A percentile compares a stretch with the other conserved stretches of the same genome.
These are phyloP conservation scores for Fennellomyces sp. DNA, from an alignment of 371 early-diverging fungal species.

Conservation along the genomic window DNA sequence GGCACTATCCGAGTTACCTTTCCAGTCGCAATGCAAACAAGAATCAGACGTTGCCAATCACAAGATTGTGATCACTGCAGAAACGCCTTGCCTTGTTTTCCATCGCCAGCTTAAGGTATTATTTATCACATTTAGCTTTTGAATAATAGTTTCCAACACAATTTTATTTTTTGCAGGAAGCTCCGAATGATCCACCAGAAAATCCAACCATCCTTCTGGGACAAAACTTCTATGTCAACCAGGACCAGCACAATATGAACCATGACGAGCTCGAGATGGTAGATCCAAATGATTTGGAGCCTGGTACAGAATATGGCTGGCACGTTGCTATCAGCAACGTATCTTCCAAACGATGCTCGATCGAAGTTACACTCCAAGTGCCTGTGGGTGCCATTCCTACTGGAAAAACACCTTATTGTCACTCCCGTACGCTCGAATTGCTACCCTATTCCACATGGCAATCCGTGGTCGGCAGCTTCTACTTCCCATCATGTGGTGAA, in stretches of 20 bases:
- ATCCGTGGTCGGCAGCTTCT: constrained; percentile 44
- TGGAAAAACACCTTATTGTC: constrained; percentile 27
- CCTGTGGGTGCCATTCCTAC: constrained; percentile 47
- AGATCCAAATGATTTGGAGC: constrained; percentile 18
- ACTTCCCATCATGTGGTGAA: constrained; percentile 54
- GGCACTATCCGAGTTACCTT: constrained; percentile 48
- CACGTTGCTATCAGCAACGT: constrained; percentile 45
- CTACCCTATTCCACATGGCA: constrained; percentile 49
- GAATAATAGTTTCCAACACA: background rate
- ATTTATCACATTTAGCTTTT: background rate
- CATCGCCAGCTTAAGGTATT: constrained; percentile 39
- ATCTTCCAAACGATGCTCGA: constrained; percentile 22
- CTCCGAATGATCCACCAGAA: background rate
- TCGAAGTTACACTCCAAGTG: constrained; percentile 42
- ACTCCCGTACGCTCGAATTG: constrained; percentile 33
- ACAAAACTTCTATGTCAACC: constrained; percentile 31
- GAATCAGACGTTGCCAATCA: constrained; percentile 20
- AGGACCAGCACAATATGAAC: background rate
- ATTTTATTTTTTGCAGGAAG: constrained; percentile 1
- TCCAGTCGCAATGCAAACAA: constrained; percentile 25
- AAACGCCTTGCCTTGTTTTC: constrained; percentile 46
- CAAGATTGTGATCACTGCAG: constrained; percentile 24
- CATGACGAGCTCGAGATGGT: constrained; percentile 30
- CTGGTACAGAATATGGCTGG: constrained; percentile 35
- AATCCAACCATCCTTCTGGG: constrained; percentile 29